Percentiles rank a stretch among this genome's conserved stretches.
phyloP scores from a whole-genome alignment of 306 rosid genomes.

The Cucurbita ficifolia region DNA sequence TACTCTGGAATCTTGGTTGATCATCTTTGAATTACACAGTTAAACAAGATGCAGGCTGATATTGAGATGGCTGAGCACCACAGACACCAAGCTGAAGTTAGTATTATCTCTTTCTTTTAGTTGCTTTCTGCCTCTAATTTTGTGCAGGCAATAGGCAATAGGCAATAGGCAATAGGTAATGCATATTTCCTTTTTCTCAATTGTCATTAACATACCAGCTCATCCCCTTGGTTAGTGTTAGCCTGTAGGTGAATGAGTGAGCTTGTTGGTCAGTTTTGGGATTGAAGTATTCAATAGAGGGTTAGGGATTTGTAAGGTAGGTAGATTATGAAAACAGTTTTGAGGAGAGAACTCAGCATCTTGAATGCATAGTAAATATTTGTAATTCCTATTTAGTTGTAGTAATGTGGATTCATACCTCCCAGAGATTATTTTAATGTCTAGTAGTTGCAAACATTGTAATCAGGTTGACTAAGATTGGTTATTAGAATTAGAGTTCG shows the following conservation, averaged over 20 bases:
- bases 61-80: slow-evolving; percentile 35
- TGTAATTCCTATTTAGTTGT: neutral
- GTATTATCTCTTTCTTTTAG: slow-evolving; percentile 24
- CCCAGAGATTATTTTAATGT: neutral
- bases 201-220: neutral
- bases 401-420: neutral
- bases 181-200: neutral
- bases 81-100: slow-evolving; percentile 52
- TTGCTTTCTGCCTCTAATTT: slow-evolving; percentile 1
- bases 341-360: neutral
- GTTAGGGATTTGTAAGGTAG: neutral
- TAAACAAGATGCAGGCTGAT: slow-evolving; percentile 48
- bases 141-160: neutral
- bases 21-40: slow-evolving; percentile 32
- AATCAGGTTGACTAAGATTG: neutral
- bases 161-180: neutral
- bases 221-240: neutral
- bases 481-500: neutral
- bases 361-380: neutral
- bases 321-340: neutral
- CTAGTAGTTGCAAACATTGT: neutral
- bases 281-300: neutral
- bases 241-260: neutral
- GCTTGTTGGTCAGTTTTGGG: neutral
- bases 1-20: neutral